These are phyloP conservation scores for Rhodotorula mucilaginosa DNA, from an alignment of 1,284 basidiomycete genomes.

Conservation along the genomic window DNA sequence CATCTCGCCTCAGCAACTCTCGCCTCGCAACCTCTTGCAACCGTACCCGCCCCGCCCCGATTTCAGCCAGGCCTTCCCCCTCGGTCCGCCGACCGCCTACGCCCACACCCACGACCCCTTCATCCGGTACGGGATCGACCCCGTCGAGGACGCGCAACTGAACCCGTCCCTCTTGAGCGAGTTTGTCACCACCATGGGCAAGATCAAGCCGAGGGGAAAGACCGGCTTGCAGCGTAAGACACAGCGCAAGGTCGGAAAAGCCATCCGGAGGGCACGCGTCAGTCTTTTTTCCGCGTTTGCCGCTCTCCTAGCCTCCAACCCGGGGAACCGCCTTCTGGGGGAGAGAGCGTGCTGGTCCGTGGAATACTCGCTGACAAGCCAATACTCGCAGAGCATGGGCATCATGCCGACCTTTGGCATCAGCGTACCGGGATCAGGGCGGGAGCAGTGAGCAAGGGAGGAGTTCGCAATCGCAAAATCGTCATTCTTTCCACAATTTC, in stretches of 20 bases:
- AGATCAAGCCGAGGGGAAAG: slow-evolving; percentile 66
- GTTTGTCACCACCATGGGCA: slow-evolving; percentile 80
- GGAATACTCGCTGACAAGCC: no score
- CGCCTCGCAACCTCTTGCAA: slow-evolving; percentile 29
- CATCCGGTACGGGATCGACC: slow-evolving; percentile 42
- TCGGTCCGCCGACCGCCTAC: slow-evolving; percentile 33
- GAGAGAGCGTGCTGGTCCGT: neutral
- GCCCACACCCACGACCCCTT: slow-evolving; percentile 57
- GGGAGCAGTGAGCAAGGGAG: neutral
- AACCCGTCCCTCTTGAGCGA: slow-evolving; percentile 67
- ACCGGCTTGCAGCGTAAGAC: slow-evolving; percentile 77
- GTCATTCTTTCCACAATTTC: no score
- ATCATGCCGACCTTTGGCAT: slow-evolving; percentile 32
- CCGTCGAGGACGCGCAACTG: slow-evolving; percentile 42
- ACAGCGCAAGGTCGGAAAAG: slow-evolving; percentile 79
- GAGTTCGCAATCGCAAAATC: neutral
- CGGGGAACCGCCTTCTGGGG: neutral
- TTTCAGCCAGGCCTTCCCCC: slow-evolving; percentile 30
- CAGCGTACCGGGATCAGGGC: slow-evolving; percentile 18
- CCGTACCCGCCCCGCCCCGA: slow-evolving; percentile 33
- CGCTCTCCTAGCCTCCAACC: no score
- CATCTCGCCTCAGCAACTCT: slow-evolving; percentile 35
- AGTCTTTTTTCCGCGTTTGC: slow-evolving; percentile 6
- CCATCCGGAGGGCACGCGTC: slow-evolving; percentile 80
- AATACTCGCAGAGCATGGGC: slow-evolving; percentile 31